Conservation (phyloP, 148 eudicot species). For the Rhododendron williamsianum region DNA sequence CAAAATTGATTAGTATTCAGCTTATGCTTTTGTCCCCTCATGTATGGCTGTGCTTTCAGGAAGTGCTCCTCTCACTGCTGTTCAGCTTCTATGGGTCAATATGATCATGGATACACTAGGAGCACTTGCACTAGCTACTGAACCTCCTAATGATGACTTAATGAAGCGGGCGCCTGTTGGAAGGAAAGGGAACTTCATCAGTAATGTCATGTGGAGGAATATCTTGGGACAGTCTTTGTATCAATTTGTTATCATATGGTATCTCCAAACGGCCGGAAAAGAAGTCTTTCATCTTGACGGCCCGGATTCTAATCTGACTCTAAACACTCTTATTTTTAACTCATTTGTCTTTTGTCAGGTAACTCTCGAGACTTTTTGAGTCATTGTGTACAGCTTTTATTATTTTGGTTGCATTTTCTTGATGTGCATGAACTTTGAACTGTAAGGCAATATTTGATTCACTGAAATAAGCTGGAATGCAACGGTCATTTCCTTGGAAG, state of each 20-base stretch:
- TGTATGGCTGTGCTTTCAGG: slow-evolving; percentile 28
- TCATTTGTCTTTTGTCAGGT: slow-evolving; percentile 77
- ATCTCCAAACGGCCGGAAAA: slow-evolving; percentile 47
- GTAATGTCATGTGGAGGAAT: slow-evolving; percentile 74
- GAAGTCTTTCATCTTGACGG: slow-evolving; percentile 34
- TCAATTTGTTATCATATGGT: slow-evolving; percentile 57
- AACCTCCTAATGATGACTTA: slow-evolving; percentile 57
- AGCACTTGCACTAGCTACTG: slow-evolving; percentile 68
- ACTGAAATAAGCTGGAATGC: background rate
- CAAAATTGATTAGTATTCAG: background rate
- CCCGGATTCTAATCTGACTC: slow-evolving; percentile 38
- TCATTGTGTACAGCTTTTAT: background rate
- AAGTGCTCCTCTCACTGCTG: slow-evolving; percentile 63
- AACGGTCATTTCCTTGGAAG: background rate
- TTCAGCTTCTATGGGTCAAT: slow-evolving; percentile 73
- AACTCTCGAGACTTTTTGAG: background rate
- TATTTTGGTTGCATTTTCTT: background rate
- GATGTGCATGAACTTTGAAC: background rate
- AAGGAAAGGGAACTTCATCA: slow-evolving; percentile 57
- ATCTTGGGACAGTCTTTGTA: slow-evolving; percentile 60
- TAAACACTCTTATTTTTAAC: slow-evolving; percentile 61
- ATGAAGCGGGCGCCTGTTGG: slow-evolving; percentile 65
- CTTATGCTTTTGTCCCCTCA: background rate
- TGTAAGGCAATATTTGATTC: background rate
- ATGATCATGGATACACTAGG: slow-evolving; percentile 80